Percentiles rank a stretch among this genome's conserved stretches.
phyloP scores from a whole-genome alignment of 306 rosid species.

The Ziziphus jujuba region DNA sequence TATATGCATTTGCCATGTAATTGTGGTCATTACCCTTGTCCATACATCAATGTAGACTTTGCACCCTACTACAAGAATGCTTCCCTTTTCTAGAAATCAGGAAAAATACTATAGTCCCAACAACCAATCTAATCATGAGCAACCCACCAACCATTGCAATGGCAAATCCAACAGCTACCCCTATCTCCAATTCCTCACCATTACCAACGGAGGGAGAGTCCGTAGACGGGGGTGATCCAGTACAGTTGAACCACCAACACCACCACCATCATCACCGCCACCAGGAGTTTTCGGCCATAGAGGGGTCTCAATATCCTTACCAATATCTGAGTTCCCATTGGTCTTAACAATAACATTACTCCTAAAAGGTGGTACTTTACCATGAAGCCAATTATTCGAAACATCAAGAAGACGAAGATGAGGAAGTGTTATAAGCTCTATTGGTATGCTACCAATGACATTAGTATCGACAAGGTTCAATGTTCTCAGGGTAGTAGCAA shows the following conservation, averaged over 20 bases:
- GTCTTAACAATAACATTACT: slow-evolving; percentile 35
- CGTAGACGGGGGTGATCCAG: no score
- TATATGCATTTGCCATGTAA: no score
- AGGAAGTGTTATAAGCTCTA: slow-evolving; percentile 51
- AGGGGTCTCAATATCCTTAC: slow-evolving; percentile 48
- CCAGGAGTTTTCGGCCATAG: slow-evolving; percentile 11
- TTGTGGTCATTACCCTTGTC: no score
- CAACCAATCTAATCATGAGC: slow-evolving; percentile 22
- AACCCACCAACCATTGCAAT: no score
- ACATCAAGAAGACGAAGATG: slow-evolving; percentile 48
- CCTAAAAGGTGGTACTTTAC: slow-evolving; percentile 49
- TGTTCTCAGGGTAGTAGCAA: slow-evolving; percentile 42
- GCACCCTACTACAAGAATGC: slow-evolving; percentile 27
- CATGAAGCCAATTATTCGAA: slow-evolving; percentile 58
- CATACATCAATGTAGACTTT: slow-evolving; percentile 11
- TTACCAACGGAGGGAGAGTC: no score
- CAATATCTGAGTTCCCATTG: slow-evolving; percentile 60
- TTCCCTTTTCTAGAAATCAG: slow-evolving; percentile 19
- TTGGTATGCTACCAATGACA: slow-evolving; percentile 57
- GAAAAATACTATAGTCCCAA: slow-evolving; percentile 22
- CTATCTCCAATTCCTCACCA: slow-evolving; percentile 14
- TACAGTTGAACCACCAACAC: no score
- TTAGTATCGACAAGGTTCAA: slow-evolving; percentile 48
- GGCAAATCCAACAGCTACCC: slow-evolving; percentile 32
- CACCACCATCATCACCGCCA: no score